Evolutionary conservation across 139 green algal genomes (phyloP), one percentile per base, ranked within the genome.

Genomic region (Mesotaenium endlicherianum): DNA sequence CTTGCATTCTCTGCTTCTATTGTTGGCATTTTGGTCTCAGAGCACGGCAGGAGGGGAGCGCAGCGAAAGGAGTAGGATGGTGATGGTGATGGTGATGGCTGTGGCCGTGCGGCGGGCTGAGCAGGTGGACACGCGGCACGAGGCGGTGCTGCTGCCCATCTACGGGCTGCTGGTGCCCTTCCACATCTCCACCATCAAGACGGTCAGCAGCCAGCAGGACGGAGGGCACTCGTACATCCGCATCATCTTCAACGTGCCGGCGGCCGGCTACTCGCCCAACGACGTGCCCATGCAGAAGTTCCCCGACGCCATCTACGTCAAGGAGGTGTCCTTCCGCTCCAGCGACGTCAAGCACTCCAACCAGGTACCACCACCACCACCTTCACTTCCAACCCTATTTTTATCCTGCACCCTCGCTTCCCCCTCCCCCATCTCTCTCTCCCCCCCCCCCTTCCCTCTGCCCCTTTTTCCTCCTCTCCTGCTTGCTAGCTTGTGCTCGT

Each of bases 151-250:
- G 59, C 85, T 99, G 82, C 97, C 97, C 55, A 95, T 99, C 77
- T 97, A 98, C 83, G 97, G 97, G 47, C 83, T 97, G 58, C 81
- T 98, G 75, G 95, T 99, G 71, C 97, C 97, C 47, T 97, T 99
- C 86, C 97, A 99, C 91, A 95, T 99, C 86, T 93, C 94, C 26
- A 96, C 92, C 2, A 87, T 99, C 49, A 95, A 96, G 84, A 95
- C 93, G 41, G 93, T 95, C 0, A 93, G 84, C 11, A 92, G 90
- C 83, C 59, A 79, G 53, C 84, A 95, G 87, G 95, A 98, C 71
- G 86, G 88, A 50, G 93, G 93, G 41, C 86, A 92, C 64, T 86
- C 91, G 11, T 93, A 92, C 88, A 94, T 99, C 31, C 94, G 97
- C 67, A 91, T 99, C 82, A 97, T 94, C 81, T 97, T 99, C 90